Evolutionary conservation across 1,284 basidiomycete genomes (phyloP).

Genomic region (Ceratobasidium sp.): DNA sequence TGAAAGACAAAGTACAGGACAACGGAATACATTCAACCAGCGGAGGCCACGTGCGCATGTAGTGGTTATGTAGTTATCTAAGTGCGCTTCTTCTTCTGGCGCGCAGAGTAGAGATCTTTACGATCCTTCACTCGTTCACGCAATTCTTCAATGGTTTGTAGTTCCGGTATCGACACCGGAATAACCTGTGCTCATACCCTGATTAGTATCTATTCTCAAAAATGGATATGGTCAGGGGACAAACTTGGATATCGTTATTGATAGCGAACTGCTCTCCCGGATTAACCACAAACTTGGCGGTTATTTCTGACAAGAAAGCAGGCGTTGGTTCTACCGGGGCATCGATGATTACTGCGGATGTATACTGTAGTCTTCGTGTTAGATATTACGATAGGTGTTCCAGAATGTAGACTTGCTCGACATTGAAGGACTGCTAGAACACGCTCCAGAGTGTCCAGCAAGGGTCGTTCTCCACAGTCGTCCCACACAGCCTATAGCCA

Average conservation of each 20-base stretch:
- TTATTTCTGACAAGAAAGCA: slow-evolving; percentile 26
- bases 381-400: neutral
- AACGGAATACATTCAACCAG: too few species aligned
- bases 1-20: too few species aligned
- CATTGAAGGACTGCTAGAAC: slow-evolving; percentile 43
- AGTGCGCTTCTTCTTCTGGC: slow-evolving; percentile 32
- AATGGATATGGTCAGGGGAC: neutral
- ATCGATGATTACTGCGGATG: slow-evolving; percentile 29
- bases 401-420: slow-evolving; percentile 33
- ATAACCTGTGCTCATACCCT: slow-evolving; percentile 18
- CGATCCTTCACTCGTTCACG: slow-evolving; percentile 26
- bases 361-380: slow-evolving; percentile 11
- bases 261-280: slow-evolving; percentile 16
- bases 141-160: slow-evolving; percentile 24
- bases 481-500: slow-evolving; percentile 36
- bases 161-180: slow-evolving; percentile 16
- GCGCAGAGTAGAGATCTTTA: slow-evolving; percentile 24
- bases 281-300: slow-evolving; percentile 34
- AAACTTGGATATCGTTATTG: slow-evolving; percentile 24
- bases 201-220: neutral
- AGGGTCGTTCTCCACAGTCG: slow-evolving; percentile 38
- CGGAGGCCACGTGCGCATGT: too few species aligned
- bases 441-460: slow-evolving; percentile 41
- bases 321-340: slow-evolving; percentile 14
- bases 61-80: neutral